Evolutionary conservation across 108 stramenopile genomes (phyloP).

Genomic region (Nitzschia sp.): DNA sequence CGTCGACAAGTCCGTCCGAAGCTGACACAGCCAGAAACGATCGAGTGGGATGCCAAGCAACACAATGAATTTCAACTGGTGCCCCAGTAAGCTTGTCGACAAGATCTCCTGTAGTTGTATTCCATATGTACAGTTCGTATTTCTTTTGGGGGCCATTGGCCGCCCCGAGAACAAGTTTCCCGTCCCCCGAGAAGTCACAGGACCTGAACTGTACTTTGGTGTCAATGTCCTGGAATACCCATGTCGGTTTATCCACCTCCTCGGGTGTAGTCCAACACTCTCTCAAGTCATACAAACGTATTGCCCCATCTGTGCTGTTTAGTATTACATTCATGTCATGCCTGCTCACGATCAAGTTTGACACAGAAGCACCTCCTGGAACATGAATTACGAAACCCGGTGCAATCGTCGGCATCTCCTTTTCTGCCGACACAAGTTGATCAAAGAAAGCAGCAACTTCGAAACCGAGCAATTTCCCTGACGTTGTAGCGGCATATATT

Average conservation of each 20-base stretch:
- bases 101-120: constrained; percentile 66
- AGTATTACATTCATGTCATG: constrained; percentile 62
- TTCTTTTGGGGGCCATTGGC: constrained; percentile 61
- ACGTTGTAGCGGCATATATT: constrained; percentile 66
- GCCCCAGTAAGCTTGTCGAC: constrained; percentile 80
- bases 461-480: constrained; percentile 59
- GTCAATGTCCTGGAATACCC: constrained; percentile 70
- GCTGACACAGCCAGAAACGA: constrained; percentile 78
- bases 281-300: constrained; percentile 63
- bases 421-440: not conserved
- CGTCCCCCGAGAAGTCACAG: constrained; percentile 77
- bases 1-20: constrained; percentile 75
- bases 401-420: constrained; percentile 17
- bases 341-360: constrained; percentile 62
- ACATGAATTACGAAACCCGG: constrained; percentile 46
- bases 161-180: constrained; percentile 78
- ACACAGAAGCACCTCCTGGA: constrained; percentile 57
- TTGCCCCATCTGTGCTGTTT: constrained; percentile 71
- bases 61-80: constrained; percentile 47
- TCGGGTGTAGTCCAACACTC: constrained; percentile 45
- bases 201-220: constrained; percentile 68
- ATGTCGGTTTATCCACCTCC: constrained; percentile 43
- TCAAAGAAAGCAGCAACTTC: constrained; percentile 35
- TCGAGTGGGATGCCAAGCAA: constrained; percentile 85
- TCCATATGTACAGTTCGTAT: constrained; percentile 74